Conservation (phyloP, 78 protist species). For the Dictyostelium citrinum region DNA sequence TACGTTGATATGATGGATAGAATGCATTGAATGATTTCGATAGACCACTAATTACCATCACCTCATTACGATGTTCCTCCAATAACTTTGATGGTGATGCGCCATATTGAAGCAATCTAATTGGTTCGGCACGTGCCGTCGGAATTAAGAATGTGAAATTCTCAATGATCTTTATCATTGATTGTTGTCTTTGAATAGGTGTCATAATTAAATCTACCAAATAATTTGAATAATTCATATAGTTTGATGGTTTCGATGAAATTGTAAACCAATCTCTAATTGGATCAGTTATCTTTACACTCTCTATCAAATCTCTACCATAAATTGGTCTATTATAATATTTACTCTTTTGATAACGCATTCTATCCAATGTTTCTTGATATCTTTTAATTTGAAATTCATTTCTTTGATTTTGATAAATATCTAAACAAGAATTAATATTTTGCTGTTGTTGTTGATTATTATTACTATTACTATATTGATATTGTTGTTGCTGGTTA, state of each 20-base stretch:
- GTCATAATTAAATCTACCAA: constrained; percentile 17
- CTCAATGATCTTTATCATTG: constrained; percentile 15
- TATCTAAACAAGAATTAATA: constrained; percentile 43
- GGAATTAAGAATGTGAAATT: constrained; percentile 71
- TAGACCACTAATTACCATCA: neutral
- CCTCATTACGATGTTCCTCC: neutral
- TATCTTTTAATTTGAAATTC: neutral
- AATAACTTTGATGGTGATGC: constrained; percentile 13
- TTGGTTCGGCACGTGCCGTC: constrained; percentile 43
- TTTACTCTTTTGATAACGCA: neutral
- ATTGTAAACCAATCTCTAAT: neutral
- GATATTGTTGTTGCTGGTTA: neutral
- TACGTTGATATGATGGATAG: constrained; percentile 38
- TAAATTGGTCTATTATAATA: constrained; percentile 16
- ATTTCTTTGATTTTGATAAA: constrained; percentile 6
- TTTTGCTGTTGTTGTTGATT: neutral
- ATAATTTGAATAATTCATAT: neutral
- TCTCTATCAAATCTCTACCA: constrained; percentile 10
- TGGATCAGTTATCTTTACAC: neutral
- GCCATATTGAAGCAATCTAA: constrained; percentile 21
- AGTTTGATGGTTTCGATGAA: neutral
- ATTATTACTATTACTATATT: neutral
- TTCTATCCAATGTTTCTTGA: constrained; percentile 32
- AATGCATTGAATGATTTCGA: neutral
- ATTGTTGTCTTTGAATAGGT: constrained; percentile 4